Evolutionary conservation across 495 filamentous ascomycete species (phyloP).

Genomic region (Annulohypoxylon stygium): DNA sequence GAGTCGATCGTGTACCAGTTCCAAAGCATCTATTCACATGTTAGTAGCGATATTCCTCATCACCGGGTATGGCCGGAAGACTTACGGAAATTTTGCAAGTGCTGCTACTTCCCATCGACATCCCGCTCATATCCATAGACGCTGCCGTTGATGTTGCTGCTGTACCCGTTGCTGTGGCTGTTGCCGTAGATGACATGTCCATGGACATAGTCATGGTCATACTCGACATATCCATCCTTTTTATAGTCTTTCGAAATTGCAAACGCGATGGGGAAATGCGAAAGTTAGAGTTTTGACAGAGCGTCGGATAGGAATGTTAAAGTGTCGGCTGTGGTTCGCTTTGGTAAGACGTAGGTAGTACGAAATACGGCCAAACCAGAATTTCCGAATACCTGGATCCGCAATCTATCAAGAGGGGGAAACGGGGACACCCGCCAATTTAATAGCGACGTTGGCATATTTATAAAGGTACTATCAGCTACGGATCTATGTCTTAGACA

Average conservation of each 20-base stretch:
- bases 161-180: background rate
- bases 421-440: conserved; percentile 11
- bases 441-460: conserved; percentile 11
- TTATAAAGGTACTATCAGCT: conserved; percentile 1
- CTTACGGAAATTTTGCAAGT: conserved; percentile 35
- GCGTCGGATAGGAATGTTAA: conserved; percentile 12
- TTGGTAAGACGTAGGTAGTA: background rate
- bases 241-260: background rate
- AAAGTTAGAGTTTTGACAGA: conserved; percentile 6
- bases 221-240: conserved; percentile 27
- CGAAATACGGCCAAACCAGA: background rate
- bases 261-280: conserved; percentile 4
- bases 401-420: conserved; percentile 10
- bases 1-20: conserved; percentile 75
- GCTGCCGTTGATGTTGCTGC: conserved; percentile 18
- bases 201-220: conserved; percentile 20
- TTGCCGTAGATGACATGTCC: conserved; percentile 6
- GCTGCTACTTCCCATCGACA: conserved; percentile 2
- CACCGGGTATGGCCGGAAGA: background rate
- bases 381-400: conserved; percentile 26
- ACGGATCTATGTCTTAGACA: background rate
- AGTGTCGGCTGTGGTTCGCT: background rate
- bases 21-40: conserved; percentile 71
- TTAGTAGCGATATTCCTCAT: background rate
- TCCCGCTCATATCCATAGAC: conserved; percentile 29